Evolutionary conservation across 1,139 yeast genomes (phyloP).

Genomic region (Geotrichum armillariae): DNA sequence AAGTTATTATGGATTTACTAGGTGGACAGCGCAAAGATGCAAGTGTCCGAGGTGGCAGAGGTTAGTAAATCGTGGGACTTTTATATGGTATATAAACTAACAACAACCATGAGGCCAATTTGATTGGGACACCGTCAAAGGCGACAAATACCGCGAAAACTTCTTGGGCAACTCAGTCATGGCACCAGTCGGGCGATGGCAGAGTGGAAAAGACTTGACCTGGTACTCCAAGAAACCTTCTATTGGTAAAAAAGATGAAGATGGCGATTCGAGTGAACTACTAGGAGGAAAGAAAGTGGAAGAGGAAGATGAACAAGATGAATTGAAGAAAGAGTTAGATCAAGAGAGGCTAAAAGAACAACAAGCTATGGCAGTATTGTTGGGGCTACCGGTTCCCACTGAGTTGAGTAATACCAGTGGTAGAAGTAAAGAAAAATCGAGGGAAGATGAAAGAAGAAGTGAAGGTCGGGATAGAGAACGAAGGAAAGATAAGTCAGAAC

Average conservation of each 20-base stretch:
- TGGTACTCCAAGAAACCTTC: slow-evolving; percentile 32
- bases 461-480: slow-evolving; percentile 4
- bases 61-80: slow-evolving; percentile 1
- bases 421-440: background rate
- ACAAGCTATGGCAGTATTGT: slow-evolving; percentile 30
- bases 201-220: slow-evolving; percentile 28
- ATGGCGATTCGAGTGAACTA: no score
- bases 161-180: slow-evolving; percentile 35
- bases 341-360: slow-evolving; percentile 24
- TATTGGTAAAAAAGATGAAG: background rate
- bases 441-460: background rate
- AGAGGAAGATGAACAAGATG: slow-evolving; percentile 7
- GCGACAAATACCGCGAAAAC: slow-evolving; percentile 32
- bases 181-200: slow-evolving; percentile 35
- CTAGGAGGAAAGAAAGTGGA: background rate
- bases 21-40: slow-evolving; percentile 26
- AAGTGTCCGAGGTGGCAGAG: slow-evolving; percentile 36
- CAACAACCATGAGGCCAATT: slow-evolving; percentile 26
- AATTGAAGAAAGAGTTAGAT: slow-evolving; percentile 11
- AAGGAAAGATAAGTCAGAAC: no score
- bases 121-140: slow-evolving; percentile 34
- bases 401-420: no score
- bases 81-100: no score
- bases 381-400: slow-evolving; percentile 25
- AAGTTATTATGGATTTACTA: slow-evolving; percentile 28